phyloP scores from a whole-genome alignment of 2,329 filamentous ascomycete species.

The Nigrospora osmanthi region DNA sequence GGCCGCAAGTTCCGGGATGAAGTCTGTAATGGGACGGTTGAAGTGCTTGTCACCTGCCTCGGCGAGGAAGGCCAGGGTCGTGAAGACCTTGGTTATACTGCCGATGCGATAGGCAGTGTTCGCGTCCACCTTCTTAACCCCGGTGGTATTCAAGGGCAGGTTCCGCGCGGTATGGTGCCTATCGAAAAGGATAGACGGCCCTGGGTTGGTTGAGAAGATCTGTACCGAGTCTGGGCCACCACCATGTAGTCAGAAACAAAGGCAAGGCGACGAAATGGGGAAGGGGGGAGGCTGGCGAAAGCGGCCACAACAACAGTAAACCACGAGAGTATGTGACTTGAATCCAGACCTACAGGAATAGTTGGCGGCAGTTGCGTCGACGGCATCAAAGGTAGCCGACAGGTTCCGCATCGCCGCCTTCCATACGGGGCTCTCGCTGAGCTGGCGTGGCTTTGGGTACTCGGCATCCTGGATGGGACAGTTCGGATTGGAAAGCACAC shows the following conservation, averaged over 20 bases:
- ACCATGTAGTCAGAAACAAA: too few species aligned
- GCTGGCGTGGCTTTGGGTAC: constrained; percentile 1
- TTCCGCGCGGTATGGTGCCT: constrained; percentile 17
- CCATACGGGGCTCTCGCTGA: not conserved
- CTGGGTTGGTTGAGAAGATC: constrained; percentile 2
- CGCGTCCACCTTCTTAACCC: constrained; percentile 14
- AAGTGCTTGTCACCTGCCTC: constrained; percentile 23
- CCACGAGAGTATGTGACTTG: too few species aligned
- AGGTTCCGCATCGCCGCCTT: constrained; percentile 2
- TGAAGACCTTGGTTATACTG: constrained; percentile 29
- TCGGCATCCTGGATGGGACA: constrained; percentile 2
- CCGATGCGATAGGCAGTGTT: constrained; percentile 18
- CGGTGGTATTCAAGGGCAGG: constrained; percentile 18
- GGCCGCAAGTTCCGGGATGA: constrained; percentile 26
- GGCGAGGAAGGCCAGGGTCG: constrained; percentile 24
- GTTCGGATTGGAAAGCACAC: not conserved
- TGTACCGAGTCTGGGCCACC: not conserved
- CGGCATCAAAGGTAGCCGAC: not conserved
- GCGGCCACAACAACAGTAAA: too few species aligned
- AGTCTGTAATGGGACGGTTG: constrained; percentile 29
- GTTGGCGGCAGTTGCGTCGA: not conserved
- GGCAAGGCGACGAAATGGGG: too few species aligned
- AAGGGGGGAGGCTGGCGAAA: too few species aligned
- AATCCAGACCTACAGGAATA: not conserved
- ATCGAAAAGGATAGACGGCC: constrained; percentile 1